phyloP scores from a whole-genome alignment of 768 basidiomycete species.

The Nevesoporus exiguus region DNA sequence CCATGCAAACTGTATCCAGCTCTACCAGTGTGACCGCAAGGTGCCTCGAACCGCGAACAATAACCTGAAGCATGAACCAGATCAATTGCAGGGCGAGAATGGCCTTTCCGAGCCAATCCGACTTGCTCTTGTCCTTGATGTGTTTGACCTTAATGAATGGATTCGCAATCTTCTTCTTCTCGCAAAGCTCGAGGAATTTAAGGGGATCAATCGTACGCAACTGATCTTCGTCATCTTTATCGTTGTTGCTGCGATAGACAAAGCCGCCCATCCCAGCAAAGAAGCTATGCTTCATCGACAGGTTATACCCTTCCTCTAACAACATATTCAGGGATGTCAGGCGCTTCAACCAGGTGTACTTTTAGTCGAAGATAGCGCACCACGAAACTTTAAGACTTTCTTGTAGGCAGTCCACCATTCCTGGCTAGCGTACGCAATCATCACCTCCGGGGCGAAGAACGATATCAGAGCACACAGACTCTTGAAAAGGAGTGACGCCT shows the following conservation, averaged over 20 bases:
- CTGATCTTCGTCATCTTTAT: no score
- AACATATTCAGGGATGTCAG: background rate
- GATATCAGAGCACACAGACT: background rate
- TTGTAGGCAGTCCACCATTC: background rate
- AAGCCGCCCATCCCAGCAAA: background rate
- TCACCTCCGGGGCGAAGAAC: background rate
- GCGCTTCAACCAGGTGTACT: background rate
- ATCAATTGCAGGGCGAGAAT: background rate
- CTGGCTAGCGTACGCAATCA: background rate
- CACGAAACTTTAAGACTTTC: background rate
- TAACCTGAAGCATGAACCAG: background rate
- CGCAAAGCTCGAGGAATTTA: background rate
- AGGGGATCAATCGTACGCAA: background rate
- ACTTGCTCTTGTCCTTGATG: background rate
- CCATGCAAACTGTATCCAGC: background rate
- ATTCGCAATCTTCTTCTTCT: background rate
- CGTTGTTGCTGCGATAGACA: background rate
- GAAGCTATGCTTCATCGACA: background rate
- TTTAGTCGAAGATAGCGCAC: background rate
- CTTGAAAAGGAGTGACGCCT: background rate
- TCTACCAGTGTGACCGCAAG: background rate
- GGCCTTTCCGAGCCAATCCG: background rate
- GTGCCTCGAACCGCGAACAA: background rate
- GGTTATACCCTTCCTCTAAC: background rate
- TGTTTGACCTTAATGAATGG: background rate